Evolutionary conservation across 305 asterid genomes (phyloP), one percentile per base, ranked within the genome.

Genomic region (Petunia hybrid): DNA sequence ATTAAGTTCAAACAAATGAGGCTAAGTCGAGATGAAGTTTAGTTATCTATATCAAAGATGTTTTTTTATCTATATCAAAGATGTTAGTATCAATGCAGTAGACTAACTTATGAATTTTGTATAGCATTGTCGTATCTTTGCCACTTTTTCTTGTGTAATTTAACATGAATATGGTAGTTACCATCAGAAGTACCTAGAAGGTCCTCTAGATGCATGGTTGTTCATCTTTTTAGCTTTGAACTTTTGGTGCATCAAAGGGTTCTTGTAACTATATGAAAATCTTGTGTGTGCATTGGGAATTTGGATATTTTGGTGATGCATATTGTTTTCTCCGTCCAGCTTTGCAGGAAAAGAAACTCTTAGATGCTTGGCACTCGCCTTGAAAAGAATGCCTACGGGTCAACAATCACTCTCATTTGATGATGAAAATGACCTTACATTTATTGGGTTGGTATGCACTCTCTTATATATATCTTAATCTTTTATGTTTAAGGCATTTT

Each of bases 391-490:
- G 98, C 96, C 99, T 46, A 79, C 80, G 74, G 98, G 97, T 85
- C 95, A 92, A 88, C 97, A 92, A 83, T 85, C 91, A 74, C 90
- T 97, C 85, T 89, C 98, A 48, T 85, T 85, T 83, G 97, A 94
- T 87, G 99, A 97, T 83, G 99, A 97, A 84, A 93, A 86, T 78
- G 97, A 94, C 85, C 99, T 97, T 76, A 94, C 98, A 71, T 94
- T 94, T 94, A 91, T 97, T 97, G 99, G 99, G 97, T 94, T 97
- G 99, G 99, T 97, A 94, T 89, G 98, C 97, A 90, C 88, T 89
- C 97, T 86, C 89, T 90, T 89, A 86, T 83, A 68, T 81, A 81
- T 73, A 63, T 68, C 84, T 80, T 84, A 76, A 67, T 77, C 68
- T 62, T 80, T 81, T 46, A 57, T 78, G 85, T 69, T 31, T 9